Evolutionary conservation across 305 asterid species (phyloP), one percentile per base, ranked within the genome.

Genomic region (Ilex paraguariensis): DNA sequence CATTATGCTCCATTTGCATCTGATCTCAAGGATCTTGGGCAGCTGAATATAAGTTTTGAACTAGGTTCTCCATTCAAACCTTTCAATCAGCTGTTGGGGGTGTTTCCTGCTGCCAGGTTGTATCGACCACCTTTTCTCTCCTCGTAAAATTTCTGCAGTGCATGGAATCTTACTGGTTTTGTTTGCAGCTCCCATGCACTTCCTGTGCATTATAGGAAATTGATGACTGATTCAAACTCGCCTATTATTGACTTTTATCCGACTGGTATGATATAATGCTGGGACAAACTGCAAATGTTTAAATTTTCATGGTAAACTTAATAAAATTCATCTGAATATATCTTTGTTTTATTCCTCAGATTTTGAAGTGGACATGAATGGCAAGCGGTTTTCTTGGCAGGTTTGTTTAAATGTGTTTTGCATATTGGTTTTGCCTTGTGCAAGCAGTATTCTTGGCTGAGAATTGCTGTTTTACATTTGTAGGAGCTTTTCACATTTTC

Each of bases 1-100:
- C 99, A 93, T 79, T 93, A 93, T 62, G 99, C 99, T 21, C 99
- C 99, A 55, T 93, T 93, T 82, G 99, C 99, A 74, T 93, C 99
- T 39, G 97, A 93, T 79, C 90, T 90, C 28, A 83, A 80, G 80
- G 90, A 84, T 79, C 95, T 93, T 63, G 92, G 76, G 40, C 75
- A 78, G 70, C 65, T 93, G 83, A 63, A 82, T 68, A 83, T 90
- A 72, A 69, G 64, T 61, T 93, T 87, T 79, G 88, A 86, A 71
- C 64, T 90, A 65, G 99, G 99, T 66, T 71, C 96, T 30, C 99
- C 99, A 28, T 93, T 93, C 75, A 90, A 91, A 77, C 99, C 99
- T 17, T 90, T 93, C 74, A 88, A 93, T 76, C 99, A 93, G 73
- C 79, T 93, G 62, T 74, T 93, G 70, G 99, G 99, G 54, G 97